Conservation (phyloP, 768 basidiomycete genomes). For the Hortiboletus flavorubellus region DNA sequence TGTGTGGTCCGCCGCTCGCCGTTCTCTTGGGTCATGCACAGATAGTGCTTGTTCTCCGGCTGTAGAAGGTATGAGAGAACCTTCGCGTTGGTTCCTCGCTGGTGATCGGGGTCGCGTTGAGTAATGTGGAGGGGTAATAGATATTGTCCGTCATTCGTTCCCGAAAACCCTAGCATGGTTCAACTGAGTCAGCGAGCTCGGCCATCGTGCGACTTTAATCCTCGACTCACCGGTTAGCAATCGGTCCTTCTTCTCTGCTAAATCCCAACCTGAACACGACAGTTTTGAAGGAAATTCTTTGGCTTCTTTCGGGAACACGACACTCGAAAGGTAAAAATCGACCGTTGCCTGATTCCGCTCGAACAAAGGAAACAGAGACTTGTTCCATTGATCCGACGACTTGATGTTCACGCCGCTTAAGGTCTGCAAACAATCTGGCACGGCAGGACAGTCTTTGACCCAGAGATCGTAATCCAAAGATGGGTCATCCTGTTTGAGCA, state of each 20-base stretch:
- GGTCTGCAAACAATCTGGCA: slow-evolving; percentile 20
- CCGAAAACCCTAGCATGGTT: slow-evolving; percentile 33
- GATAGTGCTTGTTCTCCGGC: slow-evolving; percentile 20
- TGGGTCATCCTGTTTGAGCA: slow-evolving; percentile 32
- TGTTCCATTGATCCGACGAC: slow-evolving; percentile 26
- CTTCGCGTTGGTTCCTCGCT: slow-evolving; percentile 45
- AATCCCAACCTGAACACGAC: slow-evolving; percentile 37
- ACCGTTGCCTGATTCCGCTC: slow-evolving; percentile 27
- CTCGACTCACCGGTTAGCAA: slow-evolving; percentile 15
- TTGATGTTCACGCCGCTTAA: slow-evolving; percentile 26
- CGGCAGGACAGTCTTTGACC: slow-evolving; percentile 17
- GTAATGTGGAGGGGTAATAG: slow-evolving; percentile 34
- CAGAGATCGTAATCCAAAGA: slow-evolving; percentile 31
- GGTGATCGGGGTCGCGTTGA: slow-evolving; percentile 28
- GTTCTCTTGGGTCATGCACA: slow-evolving; percentile 2
- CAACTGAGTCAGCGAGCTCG: background rate
- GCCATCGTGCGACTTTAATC: background rate
- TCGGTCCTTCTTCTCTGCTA: slow-evolving; percentile 26
- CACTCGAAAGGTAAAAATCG: slow-evolving; percentile 35
- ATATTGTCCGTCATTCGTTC: slow-evolving; percentile 40
- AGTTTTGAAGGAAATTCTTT: slow-evolving; percentile 37
- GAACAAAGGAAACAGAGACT: slow-evolving; percentile 25
- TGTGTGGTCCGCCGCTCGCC: slow-evolving; percentile 17
- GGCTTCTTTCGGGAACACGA: slow-evolving; percentile 38
- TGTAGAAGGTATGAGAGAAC: slow-evolving; percentile 31